Evolutionary conservation across 208 protist genomes (phyloP), one percentile per base, ranked within the genome.

Genomic region (Crithidia mellificae): DNA sequence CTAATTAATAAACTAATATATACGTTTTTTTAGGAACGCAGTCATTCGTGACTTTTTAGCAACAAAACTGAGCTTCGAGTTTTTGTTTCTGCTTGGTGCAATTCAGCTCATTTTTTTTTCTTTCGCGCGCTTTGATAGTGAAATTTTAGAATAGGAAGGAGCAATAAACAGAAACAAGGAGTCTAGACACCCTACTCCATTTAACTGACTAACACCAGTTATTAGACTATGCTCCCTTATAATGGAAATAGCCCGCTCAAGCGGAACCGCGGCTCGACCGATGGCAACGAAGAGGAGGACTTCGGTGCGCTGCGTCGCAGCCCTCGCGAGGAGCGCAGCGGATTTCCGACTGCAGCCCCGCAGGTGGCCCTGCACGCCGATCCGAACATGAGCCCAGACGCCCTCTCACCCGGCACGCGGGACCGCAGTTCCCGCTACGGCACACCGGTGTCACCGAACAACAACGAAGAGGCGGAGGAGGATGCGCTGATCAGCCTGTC

Each of bases 181-280:
- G 17, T 4, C 1, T 14, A 49, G 51, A 17, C 0, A n/a, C n/a
- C n/a, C n/a, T n/a, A n/a, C n/a, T n/a, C n/a, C n/a, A n/a, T n/a
- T n/a, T n/a, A n/a, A n/a, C n/a, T n/a, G n/a, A n/a, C 0, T 20
- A 51, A 51, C 36, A 63, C n/a, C 24, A 27, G 22, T 39, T 14
- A 38, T 7, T 6, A 49, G 11, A 43, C 0, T 1, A 75, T 75
- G 70, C 6, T 57, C 14, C 63, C 49, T 27, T 24, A 66, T 39
- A 58, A 51, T 46, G 24, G 32, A 6, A 69, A 57, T 17, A 69
- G 70, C 36, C 70, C 70, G 0, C 61, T 75, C 50, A 75, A 75
- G 70, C 70, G 70, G 25, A 64, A 57, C 47, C 43, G 70, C 27
- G 70, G 55, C 38, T 34, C 43, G 17, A 51, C 34, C 4, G 54